Base-by-base conservation (phyloP, 179 eudicot species). In the Silene coronaria region DNA sequence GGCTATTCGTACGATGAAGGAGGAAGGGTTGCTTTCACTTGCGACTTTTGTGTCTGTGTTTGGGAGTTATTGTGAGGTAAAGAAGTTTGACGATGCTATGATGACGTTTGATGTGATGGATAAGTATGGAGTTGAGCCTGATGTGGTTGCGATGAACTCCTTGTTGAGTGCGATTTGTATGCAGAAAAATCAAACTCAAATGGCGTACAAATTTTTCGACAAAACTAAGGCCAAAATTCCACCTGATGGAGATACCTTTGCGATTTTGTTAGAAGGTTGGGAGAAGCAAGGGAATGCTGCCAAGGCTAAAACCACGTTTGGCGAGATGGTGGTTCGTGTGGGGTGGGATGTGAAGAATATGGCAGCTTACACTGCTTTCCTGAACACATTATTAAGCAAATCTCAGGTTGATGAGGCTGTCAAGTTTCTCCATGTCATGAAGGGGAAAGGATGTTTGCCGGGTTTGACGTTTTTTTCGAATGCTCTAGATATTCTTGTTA, bases 31-130 rank as follows among this genome's bases (percentile, higher is more conserved):
- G 63, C 78, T 90, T 27, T 80, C 95, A 0, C 27, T 81, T 66
- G 77, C 87, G 0, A 86, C 98, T 0, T 93, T 93, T 76, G 91
- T 86, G 46, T 90, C 88, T 9, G 88, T 80, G 6, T 88, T 91
- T 19, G 90, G 84, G 67, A 91, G 87, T 77, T 93, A 93, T 66
- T 93, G 97, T 67, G 69, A 24, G 1, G 89, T 80, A 1, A 85
- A 89, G 16, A 86, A 87, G 74, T 75, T 86, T 21, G 77, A 78
- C 26, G 97, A 93, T 78, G 97, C 93, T 22, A 21, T 88, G 26
- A 89, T 89, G 97, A 79, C 91, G 32, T 93, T 93, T 63, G 91
- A 91, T 71, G 89, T 88, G 72, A 89, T 93, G 96, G 89, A 83
- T 4, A 87, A 83, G 88, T 91, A 89, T 36, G 98, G 96, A 11